A percentile compares a stretch with the other conserved stretches of the same genome.
Conservation (phyloP, 2,329 filamentous ascomycete species). For the Ceratocystis destructans region DNA sequence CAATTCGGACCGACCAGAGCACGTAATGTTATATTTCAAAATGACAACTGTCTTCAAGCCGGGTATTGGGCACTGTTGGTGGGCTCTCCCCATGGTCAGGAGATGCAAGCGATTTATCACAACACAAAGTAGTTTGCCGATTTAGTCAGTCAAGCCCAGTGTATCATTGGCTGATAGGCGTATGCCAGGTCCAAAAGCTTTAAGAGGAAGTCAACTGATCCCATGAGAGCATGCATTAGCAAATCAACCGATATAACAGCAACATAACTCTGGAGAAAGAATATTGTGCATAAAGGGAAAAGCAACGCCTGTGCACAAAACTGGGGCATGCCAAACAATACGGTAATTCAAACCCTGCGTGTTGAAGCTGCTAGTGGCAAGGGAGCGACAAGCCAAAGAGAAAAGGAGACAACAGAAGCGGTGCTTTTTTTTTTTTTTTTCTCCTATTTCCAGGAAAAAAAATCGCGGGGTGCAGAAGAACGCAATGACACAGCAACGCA, state of each 20-base stretch:
- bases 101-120: background rate
- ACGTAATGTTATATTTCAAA: background rate
- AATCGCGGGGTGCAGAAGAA: background rate
- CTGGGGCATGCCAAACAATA: background rate
- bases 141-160: background rate
- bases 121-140: background rate
- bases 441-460: background rate
- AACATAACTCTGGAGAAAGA: background rate
- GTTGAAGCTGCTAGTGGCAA: no score
- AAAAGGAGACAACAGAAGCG: background rate
- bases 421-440: background rate
- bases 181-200: background rate
- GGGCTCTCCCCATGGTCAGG: background rate
- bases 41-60: no score
- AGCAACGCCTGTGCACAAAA: background rate
- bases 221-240: background rate
- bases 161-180: background rate
- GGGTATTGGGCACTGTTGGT: background rate
- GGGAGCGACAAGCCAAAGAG: background rate
- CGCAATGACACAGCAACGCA: background rate
- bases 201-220: conserved; percentile 5
- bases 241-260: background rate
- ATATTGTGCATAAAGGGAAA: background rate
- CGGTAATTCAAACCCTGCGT: no score
- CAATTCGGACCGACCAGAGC: background rate